These are phyloP conservation scores for Ustilago cynodontis DNA, from an alignment of 1,284 basidiomycete species.

Conservation along the genomic window DNA sequence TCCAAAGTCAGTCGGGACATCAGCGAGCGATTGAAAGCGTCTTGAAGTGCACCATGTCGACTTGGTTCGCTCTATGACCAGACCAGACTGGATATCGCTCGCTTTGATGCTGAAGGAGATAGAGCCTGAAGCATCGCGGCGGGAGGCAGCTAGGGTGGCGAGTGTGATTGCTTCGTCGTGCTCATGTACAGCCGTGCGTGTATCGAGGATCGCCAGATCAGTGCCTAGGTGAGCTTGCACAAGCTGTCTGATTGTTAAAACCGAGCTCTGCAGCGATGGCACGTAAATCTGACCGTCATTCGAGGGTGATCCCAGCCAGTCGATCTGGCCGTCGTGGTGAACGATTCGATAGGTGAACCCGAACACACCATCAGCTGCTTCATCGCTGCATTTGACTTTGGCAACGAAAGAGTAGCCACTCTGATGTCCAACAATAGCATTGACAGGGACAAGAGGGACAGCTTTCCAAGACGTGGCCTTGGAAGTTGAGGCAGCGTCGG, in stretches of 20 bases:
- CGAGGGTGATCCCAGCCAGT: slow-evolving; percentile 43
- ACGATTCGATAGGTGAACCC: slow-evolving; percentile 46
- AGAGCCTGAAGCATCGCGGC: neutral
- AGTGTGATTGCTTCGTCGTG: slow-evolving; percentile 1
- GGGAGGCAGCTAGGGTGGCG: slow-evolving; percentile 5
- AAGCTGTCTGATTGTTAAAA: slow-evolving; percentile 19
- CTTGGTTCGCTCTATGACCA: slow-evolving; percentile 50
- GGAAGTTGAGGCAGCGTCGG: slow-evolving; percentile 15
- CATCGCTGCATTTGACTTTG: slow-evolving; percentile 19
- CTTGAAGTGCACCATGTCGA: slow-evolving; percentile 51
- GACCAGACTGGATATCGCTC: slow-evolving; percentile 21
- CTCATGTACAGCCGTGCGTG: neutral
- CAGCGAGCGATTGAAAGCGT: slow-evolving; percentile 22
- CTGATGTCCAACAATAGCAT: neutral
- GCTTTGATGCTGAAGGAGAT: slow-evolving; percentile 29
- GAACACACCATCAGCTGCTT: slow-evolving; percentile 15
- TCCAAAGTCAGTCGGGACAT: slow-evolving; percentile 33
- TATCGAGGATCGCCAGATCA: slow-evolving; percentile 5
- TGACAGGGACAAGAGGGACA: slow-evolving; percentile 14
- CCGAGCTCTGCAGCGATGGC: neutral
- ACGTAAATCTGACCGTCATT: slow-evolving; percentile 40
- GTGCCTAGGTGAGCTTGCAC: slow-evolving; percentile 14
- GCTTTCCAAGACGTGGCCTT: slow-evolving; percentile 28
- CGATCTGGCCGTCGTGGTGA: slow-evolving; percentile 43
- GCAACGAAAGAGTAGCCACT: slow-evolving; percentile 30